These are phyloP conservation scores for Flaveria ramosissima DNA, from an alignment of 129 eudicot species.

Conservation along the genomic window DNA sequence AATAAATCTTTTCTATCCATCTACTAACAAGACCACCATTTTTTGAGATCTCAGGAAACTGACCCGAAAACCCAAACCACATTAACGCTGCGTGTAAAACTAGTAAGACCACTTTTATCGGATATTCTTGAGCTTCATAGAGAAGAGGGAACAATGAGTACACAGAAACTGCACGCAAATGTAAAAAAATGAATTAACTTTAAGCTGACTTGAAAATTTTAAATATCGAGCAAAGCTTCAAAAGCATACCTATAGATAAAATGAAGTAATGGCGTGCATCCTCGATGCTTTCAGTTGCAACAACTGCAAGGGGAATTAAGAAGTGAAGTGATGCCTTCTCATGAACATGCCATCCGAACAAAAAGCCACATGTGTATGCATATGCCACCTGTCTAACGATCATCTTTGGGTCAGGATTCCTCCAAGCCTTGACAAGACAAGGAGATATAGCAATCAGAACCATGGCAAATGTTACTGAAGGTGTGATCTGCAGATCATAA, in stretches of 20 bases:
- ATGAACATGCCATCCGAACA: constrained; percentile 99
- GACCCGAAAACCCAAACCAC: constrained; percentile 72
- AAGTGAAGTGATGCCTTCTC: constrained; percentile 97
- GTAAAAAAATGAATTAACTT: background rate
- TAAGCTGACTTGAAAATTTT: background rate
- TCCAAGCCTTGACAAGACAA: constrained; percentile 77
- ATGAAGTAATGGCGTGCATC: constrained; percentile 86
- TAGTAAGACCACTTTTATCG: constrained; percentile 66
- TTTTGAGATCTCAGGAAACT: constrained; percentile 32
- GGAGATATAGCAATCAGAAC: constrained; percentile 80
- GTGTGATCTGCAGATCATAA: constrained; percentile 66
- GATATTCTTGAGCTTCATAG: constrained; percentile 87
- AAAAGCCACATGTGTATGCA: constrained; percentile 91
- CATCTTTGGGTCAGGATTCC: constrained; percentile 81
- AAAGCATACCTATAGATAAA: constrained; percentile 63
- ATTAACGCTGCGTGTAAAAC: constrained; percentile 51
- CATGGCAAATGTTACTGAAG: constrained; percentile 56
- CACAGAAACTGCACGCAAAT: constrained; percentile 64
- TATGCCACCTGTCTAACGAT: constrained; percentile 83
- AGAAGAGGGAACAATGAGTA: constrained; percentile 96
- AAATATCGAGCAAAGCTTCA: constrained; percentile 1
- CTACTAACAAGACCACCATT: constrained; percentile 40
- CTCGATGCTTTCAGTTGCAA: constrained; percentile 57
- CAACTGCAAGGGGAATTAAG: constrained; percentile 76
- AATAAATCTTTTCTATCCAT: constrained; percentile 64